Base-by-base conservation (phyloP, 2,329 filamentous ascomycete genomes). In the Emmonsia crescens region DNA sequence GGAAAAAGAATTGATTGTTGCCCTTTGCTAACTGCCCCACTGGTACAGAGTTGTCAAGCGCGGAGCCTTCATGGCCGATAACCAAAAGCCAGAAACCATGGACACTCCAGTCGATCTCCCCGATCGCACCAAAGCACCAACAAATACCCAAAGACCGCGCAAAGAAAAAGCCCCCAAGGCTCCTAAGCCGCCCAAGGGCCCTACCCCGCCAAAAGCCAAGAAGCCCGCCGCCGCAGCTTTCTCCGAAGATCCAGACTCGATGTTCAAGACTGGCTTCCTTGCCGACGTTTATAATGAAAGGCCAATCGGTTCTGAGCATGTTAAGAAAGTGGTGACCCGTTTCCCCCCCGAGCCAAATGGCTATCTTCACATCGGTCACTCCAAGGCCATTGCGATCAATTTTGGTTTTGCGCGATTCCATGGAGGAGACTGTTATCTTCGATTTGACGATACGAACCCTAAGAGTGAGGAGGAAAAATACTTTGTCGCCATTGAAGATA, bases 391-490 rank as follows among this genome's bases (percentile, higher is more conserved):
- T 73, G 88, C 91, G 0, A 85, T 97, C 74, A 96, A 97, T 77
- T 97, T 97, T 76, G 93, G 93, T 6, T 97, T 96, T 73, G 93
- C 94, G 16, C 85, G 84, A 70, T 86, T 87, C 71, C 89, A 96
- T 72, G 88, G 88, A 42, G 93, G 93, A 62, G 80, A 86, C 64
- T 89, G 85, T 74, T 87, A 88, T 70, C 76, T 91, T 64, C 83
- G 93, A 69, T 96, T 89, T 74, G 94, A 97, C 73, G 94, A 97
- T 70, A 97, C 94, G 16, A 97, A 97, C 73, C 94, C 94, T 1
- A 90, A 92, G 66, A 89, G 89, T 55, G 94, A 97, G 74, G 89
- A 96, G 73, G 89, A 96, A 75, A 82, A 87, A 62, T 97, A 92
- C 75, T 95, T 95, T 71, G 83, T 82, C 12, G 88, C 90, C n/a